Evolutionary conservation across 345 rosid species (phyloP).

Genomic region (Populus pruinosa): DNA sequence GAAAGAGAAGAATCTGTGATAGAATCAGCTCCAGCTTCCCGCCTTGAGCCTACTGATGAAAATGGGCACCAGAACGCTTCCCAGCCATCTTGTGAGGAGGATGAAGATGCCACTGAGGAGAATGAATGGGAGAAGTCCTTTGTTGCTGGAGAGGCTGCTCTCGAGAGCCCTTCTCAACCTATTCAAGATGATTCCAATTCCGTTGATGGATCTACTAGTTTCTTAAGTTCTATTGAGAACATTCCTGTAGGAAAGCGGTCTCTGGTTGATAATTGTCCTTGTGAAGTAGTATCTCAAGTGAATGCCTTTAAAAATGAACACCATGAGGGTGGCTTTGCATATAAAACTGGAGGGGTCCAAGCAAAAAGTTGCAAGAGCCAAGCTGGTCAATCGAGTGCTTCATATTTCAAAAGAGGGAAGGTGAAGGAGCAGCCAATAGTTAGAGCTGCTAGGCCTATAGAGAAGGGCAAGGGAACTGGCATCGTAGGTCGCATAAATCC

Average conservation of each 20-base stretch:
- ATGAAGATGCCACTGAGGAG: constrained; percentile 21
- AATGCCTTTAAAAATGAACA: constrained; percentile 18
- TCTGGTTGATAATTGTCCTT: constrained; percentile 33
- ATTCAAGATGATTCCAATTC: constrained; percentile 33
- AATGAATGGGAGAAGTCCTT: constrained; percentile 28
- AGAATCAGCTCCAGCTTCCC: constrained; percentile 39
- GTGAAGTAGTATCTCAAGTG: constrained; percentile 42
- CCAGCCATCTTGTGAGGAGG: constrained; percentile 30
- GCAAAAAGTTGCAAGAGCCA: constrained; percentile 17
- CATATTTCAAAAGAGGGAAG: constrained; percentile 35
- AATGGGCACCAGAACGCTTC: constrained; percentile 58
- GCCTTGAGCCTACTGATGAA: constrained; percentile 58
- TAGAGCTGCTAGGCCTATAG: constrained; percentile 26
- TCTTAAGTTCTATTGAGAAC: constrained; percentile 44
- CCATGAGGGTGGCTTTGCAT: constrained; percentile 16
- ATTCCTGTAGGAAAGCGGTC: constrained; percentile 29
- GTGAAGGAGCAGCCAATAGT: constrained; percentile 30
- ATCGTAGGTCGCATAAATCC: constrained; percentile 50
- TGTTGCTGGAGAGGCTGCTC: constrained; percentile 35
- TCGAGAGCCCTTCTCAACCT: constrained; percentile 32
- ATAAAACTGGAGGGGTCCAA: constrained; percentile 18
- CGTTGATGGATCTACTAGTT: constrained; percentile 33
- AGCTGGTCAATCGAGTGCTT: constrained; percentile 22
- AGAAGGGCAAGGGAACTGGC: constrained; percentile 37
- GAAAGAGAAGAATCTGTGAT: constrained; percentile 54